Base-by-base conservation (phyloP, 768 basidiomycete genomes). In the Agaricus sinodeliciosus region DNA sequence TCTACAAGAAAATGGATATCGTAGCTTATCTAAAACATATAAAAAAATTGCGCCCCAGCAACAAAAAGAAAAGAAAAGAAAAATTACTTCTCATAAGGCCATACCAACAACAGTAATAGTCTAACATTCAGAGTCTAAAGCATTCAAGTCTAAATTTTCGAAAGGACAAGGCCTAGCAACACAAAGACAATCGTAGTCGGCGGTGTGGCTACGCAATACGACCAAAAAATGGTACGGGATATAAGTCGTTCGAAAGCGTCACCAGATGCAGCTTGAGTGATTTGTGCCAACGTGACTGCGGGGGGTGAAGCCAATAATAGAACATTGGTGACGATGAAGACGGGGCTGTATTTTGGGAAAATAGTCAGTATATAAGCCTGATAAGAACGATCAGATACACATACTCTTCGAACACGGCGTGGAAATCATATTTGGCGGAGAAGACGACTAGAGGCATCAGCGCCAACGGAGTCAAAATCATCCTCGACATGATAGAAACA, bases 181-280 rank as follows among this genome's bases (percentile, higher is more conserved):
- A 94, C 88, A 61, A 84, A 86, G 15, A 73, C 61, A 50, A 93
- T 82, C 49, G 84, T 90, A n/a, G 86, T 75, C 2, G 90, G 88
- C 2, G 94, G 93, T 0, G 94, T 94, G 51, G 94, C 72, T 31
- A 92, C 69, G 59, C 90, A 93, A 63, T 95, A 97, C 2, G 86
- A 78, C 91, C 92, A 94, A 65, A 93, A 93, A 55, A 97, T 90
- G 0, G 94, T 97, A 49, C 90, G 79, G 55, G 84, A 86, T 65
- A 96, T 87, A 34, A 97, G 76, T 1, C 92, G 76, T 70, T 97
- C 95, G 63, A 98, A 97, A 0, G 90, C 84, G 61, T 90, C 90
- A 2, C 90, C 89, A 0, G 62, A 85, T 1, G 85, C 87, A 0
- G 88, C 85, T 65, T 91, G 87, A 0, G 92, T 91, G 60, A 94